Percentiles rank a stretch among this genome's conserved stretches.
phyloP scores from a whole-genome alignment of 495 filamentous ascomycete species.

The Aspergillus biplanus region DNA sequence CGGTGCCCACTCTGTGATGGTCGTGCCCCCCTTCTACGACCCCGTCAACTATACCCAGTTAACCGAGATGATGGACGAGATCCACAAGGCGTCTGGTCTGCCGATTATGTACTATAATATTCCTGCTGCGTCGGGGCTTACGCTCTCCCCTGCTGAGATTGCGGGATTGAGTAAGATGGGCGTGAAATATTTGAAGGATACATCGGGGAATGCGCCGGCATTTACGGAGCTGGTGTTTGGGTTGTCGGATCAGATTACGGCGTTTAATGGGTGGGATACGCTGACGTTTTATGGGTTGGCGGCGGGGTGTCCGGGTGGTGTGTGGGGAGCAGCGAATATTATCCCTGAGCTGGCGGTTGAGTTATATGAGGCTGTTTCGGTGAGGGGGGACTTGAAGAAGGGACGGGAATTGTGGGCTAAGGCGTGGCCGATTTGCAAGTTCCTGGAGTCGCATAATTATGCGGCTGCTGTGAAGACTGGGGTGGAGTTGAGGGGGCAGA shows the following conservation, averaged over 20 bases:
- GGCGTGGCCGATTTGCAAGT: slow-evolving; percentile 41
- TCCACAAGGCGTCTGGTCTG: slow-evolving; percentile 29
- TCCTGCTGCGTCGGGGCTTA: slow-evolving; percentile 33
- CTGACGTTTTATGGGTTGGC: slow-evolving; percentile 43
- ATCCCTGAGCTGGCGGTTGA: slow-evolving; percentile 42
- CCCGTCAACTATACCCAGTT: slow-evolving; percentile 35
- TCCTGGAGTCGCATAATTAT: slow-evolving; percentile 41
- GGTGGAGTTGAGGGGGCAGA: slow-evolving; percentile 36
- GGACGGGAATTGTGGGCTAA: slow-evolving; percentile 41
- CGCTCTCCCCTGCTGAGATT: slow-evolving; percentile 31
- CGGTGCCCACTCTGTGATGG: slow-evolving; percentile 41
- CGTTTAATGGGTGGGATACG: slow-evolving; percentile 45
- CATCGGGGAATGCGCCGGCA: slow-evolving; percentile 41
- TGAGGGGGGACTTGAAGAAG: slow-evolving; percentile 33
- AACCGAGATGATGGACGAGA: slow-evolving; percentile 35
- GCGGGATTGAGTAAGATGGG: slow-evolving; percentile 34
- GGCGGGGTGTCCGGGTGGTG: slow-evolving; percentile 32
- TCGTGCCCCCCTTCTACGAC: slow-evolving; percentile 47
- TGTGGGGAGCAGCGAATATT: slow-evolving; percentile 44
- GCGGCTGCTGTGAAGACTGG: slow-evolving; percentile 40
- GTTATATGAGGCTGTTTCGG: slow-evolving; percentile 38
- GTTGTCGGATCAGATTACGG: slow-evolving; percentile 34
- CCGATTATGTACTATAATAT: slow-evolving; percentile 46
- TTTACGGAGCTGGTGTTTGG: slow-evolving; percentile 39
- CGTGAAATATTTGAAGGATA: slow-evolving; percentile 44